Conservation (phyloP, 2,329 filamentous ascomycete genomes). For the Neofusicoccum sp. region DNA sequence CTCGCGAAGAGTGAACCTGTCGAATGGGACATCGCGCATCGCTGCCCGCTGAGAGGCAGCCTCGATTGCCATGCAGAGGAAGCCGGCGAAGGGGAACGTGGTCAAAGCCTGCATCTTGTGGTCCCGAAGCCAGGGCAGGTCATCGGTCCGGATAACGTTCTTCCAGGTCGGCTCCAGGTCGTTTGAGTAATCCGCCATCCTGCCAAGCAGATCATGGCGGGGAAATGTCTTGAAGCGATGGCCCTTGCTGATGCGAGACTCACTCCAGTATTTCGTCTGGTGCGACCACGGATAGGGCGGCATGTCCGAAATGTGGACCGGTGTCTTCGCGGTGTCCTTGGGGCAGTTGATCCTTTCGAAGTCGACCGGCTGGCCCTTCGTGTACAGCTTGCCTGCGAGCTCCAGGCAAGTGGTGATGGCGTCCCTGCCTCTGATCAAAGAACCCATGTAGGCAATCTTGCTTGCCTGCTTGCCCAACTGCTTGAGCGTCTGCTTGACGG, state of each 20-base stretch:
- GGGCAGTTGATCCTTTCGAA: constrained; percentile 27
- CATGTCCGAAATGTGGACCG: constrained; percentile 23
- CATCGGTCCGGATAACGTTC: constrained; percentile 23
- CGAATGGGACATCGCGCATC: constrained; percentile 3
- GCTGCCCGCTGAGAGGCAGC: constrained; percentile 18
- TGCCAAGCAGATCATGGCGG: constrained; percentile 28
- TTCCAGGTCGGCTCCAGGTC: constrained; percentile 22
- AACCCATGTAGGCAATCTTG: constrained; percentile 2
- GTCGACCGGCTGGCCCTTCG: constrained; percentile 21
- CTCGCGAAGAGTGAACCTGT: constrained; percentile 9
- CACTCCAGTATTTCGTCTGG: constrained; percentile 22
- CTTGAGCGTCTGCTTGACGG: constrained; percentile 15
- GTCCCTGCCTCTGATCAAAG: constrained; percentile 12
- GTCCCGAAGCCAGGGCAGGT: constrained; percentile 26
- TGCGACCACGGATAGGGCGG: constrained; percentile 31
- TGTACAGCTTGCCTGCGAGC: constrained; percentile 25
- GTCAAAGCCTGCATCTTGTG: constrained; percentile 28
- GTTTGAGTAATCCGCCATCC: constrained; percentile 26
- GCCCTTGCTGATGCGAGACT: constrained; percentile 17
- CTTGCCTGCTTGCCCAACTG: constrained; percentile 9
- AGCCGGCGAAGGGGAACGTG: constrained; percentile 33
- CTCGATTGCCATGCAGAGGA: constrained; percentile 32
- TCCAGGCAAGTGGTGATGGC: constrained; percentile 12
- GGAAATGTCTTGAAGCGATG: constrained; percentile 10
- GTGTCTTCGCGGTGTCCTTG: constrained; percentile 18